These are phyloP conservation scores for Pouteria glomerata DNA, from an alignment of 148 eudicot species.

Conservation along the genomic window DNA sequence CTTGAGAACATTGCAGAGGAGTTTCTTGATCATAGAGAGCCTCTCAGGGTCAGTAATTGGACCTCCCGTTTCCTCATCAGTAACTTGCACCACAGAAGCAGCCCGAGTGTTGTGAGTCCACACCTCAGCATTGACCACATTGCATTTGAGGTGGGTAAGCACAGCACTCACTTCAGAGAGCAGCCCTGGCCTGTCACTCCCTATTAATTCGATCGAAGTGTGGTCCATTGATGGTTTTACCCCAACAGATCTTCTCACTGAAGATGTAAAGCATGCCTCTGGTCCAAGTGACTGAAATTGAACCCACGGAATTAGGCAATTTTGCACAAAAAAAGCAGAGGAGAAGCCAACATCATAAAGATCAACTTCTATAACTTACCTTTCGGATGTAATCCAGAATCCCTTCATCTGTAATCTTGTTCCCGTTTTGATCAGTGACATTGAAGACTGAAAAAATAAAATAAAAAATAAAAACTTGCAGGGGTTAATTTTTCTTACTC, in stretches of 20 bases:
- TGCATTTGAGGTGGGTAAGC: slow-evolving; percentile 74
- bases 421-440: slow-evolving; percentile 87
- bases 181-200: slow-evolving; percentile 84
- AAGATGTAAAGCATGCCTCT: slow-evolving; percentile 50
- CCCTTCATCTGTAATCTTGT: slow-evolving; percentile 81
- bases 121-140: slow-evolving; percentile 81
- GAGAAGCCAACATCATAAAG: no score
- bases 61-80: slow-evolving; percentile 59
- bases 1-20: slow-evolving; percentile 63
- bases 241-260: slow-evolving; percentile 67
- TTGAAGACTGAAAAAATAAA: slow-evolving; percentile 93
- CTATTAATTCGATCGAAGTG: slow-evolving; percentile 72
- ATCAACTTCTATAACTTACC: slow-evolving; percentile 26
- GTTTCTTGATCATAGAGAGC: slow-evolving; percentile 50
- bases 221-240: slow-evolving; percentile 46
- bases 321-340: not conserved
- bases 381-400: slow-evolving; percentile 69
- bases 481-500: not conserved
- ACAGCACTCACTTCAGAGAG: slow-evolving; percentile 88
- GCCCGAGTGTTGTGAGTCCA: slow-evolving; percentile 98
- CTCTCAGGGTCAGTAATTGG: slow-evolving; percentile 57
- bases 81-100: slow-evolving; percentile 82
- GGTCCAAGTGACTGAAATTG: slow-evolving; percentile 74
- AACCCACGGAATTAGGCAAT: slow-evolving; percentile 13
- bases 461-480: not conserved